A percentile compares a stretch with the other conserved stretches of the same genome.
These are phyloP conservation scores for Suillus placidus DNA, from an alignment of 768 basidiomycete species.

Conservation along the genomic window DNA sequence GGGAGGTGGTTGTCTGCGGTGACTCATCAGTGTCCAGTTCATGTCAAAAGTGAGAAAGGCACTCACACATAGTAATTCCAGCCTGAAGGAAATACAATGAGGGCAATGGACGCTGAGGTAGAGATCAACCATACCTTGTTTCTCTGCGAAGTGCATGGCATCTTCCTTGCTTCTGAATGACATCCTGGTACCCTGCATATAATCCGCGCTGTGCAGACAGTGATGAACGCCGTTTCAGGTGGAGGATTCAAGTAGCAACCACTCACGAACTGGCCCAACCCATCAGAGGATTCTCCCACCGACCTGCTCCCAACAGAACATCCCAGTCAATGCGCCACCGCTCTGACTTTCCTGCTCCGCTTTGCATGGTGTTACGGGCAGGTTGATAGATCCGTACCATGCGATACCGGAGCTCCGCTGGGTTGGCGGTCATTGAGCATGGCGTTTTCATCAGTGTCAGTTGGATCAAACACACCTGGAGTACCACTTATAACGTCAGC, in stretches of 20 bases:
- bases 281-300: slow-evolving; percentile 99
- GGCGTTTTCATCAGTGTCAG: not conserved
- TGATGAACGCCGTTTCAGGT: slow-evolving; percentile 11
- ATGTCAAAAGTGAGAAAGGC: slow-evolving; percentile 15
- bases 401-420: slow-evolving; percentile 85
- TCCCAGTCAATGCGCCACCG: slow-evolving; percentile 97
- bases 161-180: slow-evolving; percentile 87
- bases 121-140: slow-evolving; percentile 68
- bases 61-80: slow-evolving; percentile 93
- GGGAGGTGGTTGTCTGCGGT: slow-evolving; percentile 54
- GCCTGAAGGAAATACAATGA: slow-evolving; percentile 45
- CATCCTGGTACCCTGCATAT: slow-evolving; percentile 89
- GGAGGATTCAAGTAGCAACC: not conserved
- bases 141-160: slow-evolving; percentile 94
- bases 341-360: slow-evolving; percentile 80
- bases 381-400: slow-evolving; percentile 92
- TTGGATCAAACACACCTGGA: slow-evolving; percentile 56
- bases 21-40: slow-evolving; percentile 16
- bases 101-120: slow-evolving; percentile 1
- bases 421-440: slow-evolving; percentile 1
- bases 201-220: slow-evolving; percentile 70
- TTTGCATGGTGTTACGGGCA: slow-evolving; percentile 94
- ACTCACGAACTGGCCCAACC: slow-evolving; percentile 94
- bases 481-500: slow-evolving; percentile 88
- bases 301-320: slow-evolving; percentile 80